Evolutionary conservation across 2,329 filamentous ascomycete species (phyloP).

Genomic region (Dendrostoma leiphaemia): DNA sequence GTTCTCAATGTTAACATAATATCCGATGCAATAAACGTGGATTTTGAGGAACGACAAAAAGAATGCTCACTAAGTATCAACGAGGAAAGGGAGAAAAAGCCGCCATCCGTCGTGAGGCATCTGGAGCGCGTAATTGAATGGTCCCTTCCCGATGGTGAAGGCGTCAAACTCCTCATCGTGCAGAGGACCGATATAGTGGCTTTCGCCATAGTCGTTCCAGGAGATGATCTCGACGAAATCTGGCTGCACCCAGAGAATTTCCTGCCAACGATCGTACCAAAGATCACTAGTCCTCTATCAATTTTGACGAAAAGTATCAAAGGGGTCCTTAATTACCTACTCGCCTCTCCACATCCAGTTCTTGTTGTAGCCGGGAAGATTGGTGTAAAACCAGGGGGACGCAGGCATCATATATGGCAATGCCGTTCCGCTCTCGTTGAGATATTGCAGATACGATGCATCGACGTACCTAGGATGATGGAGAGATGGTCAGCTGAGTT

Average conservation of each 20-base stretch:
- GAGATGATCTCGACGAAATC: constrained; percentile 41
- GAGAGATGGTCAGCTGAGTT: too few species aligned
- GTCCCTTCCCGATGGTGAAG: constrained; percentile 35
- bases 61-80: constrained; percentile 45
- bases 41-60: too few species aligned
- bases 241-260: constrained; percentile 52
- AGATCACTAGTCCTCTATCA: constrained; percentile 39
- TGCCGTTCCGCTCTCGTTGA: constrained; percentile 21
- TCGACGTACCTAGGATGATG: too few species aligned
- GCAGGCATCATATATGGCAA: constrained; percentile 53
- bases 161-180: constrained; percentile 31
- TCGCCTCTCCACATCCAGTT: constrained; percentile 66
- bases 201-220: constrained; percentile 54
- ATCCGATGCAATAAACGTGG: too few species aligned
- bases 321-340: not conserved
- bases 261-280: constrained; percentile 58
- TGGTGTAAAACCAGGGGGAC: constrained; percentile 61
- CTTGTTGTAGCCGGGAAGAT: constrained; percentile 54
- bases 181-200: constrained; percentile 51
- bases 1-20: not conserved
- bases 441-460: constrained; percentile 29
- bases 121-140: constrained; percentile 44
- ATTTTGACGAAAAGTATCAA: not conserved
- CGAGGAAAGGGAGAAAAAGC: constrained; percentile 46
- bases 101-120: constrained; percentile 52